phyloP scores from a whole-genome alignment of 305 asterid genomes.

The Fraxinus xanthoxyloides region DNA sequence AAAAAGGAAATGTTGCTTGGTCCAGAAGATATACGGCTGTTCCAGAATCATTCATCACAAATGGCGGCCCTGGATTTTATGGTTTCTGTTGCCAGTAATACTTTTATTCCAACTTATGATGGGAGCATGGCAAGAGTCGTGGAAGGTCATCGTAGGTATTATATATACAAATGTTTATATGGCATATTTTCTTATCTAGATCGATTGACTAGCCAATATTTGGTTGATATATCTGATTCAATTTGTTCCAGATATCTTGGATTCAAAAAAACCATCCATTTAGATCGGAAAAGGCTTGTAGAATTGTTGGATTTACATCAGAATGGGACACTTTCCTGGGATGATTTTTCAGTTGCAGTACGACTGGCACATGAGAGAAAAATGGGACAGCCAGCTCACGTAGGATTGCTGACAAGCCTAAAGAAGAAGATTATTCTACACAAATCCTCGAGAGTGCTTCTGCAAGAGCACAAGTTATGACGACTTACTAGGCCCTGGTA shows the following conservation, averaged over 20 bases:
- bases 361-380: slow-evolving; percentile 53
- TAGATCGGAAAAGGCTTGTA: slow-evolving; percentile 74
- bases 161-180: background rate
- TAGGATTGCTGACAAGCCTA: slow-evolving; percentile 66
- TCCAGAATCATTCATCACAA: slow-evolving; percentile 95
- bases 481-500: slow-evolving; percentile 35
- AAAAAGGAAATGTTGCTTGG: slow-evolving; percentile 84
- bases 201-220: background rate
- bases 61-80: slow-evolving; percentile 99
- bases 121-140: slow-evolving; percentile 99
- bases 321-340: slow-evolving; percentile 74
- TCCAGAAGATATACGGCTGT: slow-evolving; percentile 64
- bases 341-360: slow-evolving; percentile 65
- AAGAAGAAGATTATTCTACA: slow-evolving; percentile 94
- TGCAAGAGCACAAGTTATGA: slow-evolving; percentile 50
- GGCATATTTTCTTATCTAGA: background rate
- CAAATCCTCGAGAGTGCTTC: slow-evolving; percentile 91
- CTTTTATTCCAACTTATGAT: slow-evolving; percentile 83
- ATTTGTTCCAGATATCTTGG: slow-evolving; percentile 70
- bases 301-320: slow-evolving; percentile 74
- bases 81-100: slow-evolving; percentile 87
- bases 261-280: slow-evolving; percentile 67
- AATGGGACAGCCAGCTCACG: slow-evolving; percentile 80
- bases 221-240: slow-evolving; percentile 10
- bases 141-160: slow-evolving; percentile 97